phyloP scores from a whole-genome alignment of 2,329 filamentous ascomycete species.

The Pseudocercospora fuligena region DNA sequence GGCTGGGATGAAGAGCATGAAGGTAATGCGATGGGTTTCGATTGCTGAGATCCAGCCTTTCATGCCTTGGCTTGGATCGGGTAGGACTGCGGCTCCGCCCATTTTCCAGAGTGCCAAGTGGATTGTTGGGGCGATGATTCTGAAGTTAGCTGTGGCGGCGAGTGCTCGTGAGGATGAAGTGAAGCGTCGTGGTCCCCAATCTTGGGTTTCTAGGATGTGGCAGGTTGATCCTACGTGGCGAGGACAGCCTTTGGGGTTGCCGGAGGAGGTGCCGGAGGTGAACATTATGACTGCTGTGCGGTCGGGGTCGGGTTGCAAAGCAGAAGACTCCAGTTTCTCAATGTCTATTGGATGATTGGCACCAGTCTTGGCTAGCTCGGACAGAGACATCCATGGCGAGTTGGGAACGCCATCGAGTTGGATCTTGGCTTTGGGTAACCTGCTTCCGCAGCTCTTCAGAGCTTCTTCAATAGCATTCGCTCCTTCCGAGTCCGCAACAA shows the following conservation, averaged over 20 bases:
- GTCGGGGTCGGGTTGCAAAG: conserved; percentile 18
- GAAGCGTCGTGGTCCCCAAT: conserved; percentile 12
- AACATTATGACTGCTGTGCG: conserved; percentile 23
- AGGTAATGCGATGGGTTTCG: conserved; percentile 21
- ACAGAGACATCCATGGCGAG: conserved; percentile 6
- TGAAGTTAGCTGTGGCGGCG: conserved; percentile 25
- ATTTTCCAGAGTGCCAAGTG: conserved; percentile 19
- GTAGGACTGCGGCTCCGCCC: conserved; percentile 27
- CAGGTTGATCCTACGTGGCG: conserved; percentile 14
- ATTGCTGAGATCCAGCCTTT: conserved; percentile 21
- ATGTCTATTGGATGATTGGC: background rate
- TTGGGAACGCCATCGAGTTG: conserved; percentile 11
- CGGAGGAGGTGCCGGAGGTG: conserved; percentile 27
- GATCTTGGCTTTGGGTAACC: conserved; percentile 19
- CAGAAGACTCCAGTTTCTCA: conserved; percentile 6
- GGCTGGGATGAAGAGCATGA: conserved; percentile 24
- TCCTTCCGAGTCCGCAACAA: conserved; percentile 16
- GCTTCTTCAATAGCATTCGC: conserved; percentile 16
- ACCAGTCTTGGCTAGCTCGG: background rate
- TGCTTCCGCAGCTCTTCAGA: background rate
- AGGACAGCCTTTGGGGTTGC: conserved; percentile 27
- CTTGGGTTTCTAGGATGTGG: conserved; percentile 5
- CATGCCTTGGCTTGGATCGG: conserved; percentile 16
- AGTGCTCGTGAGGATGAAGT: conserved; percentile 2
- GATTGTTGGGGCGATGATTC: conserved; percentile 24